phyloP scores from a whole-genome alignment of 2,329 filamentous ascomycete genomes.

The Beauveria medogensis region DNA sequence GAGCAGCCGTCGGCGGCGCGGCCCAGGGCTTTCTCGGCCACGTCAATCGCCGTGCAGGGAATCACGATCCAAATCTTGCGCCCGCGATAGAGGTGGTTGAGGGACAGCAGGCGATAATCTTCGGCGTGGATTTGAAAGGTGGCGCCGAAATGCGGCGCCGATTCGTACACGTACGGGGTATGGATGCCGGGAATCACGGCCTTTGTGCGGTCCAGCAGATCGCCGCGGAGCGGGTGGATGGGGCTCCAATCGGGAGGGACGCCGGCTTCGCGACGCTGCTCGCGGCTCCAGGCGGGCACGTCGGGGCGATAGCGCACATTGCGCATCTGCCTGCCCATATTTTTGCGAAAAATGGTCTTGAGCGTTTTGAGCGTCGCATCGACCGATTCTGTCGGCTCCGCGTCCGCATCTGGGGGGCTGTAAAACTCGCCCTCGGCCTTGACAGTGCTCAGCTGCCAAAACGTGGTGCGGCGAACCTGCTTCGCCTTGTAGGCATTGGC shows the following conservation, averaged over 20 bases:
- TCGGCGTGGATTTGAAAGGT: conserved; percentile 34
- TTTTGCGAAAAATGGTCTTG: conserved; percentile 28
- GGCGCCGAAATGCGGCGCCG: conserved; percentile 29
- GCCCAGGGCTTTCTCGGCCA: conserved; percentile 26
- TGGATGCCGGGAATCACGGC: conserved; percentile 32
- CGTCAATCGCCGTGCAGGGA: conserved; percentile 27
- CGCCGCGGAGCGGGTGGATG: conserved; percentile 29
- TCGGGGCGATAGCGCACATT: conserved; percentile 30
- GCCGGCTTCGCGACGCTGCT: conserved; percentile 27
- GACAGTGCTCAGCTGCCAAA: conserved; percentile 30
- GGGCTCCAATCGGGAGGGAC: conserved; percentile 27
- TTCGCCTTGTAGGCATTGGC: conserved; percentile 30
- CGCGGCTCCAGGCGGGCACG: conserved; percentile 30
- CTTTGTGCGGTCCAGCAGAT: conserved; percentile 28
- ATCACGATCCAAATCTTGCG: conserved; percentile 34
- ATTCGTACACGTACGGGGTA: conserved; percentile 33
- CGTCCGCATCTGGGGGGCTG: conserved; percentile 17
- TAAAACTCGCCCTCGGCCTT: conserved; percentile 25
- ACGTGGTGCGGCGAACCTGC: conserved; percentile 26
- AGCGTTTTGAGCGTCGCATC: conserved; percentile 24
- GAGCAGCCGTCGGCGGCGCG: conserved; percentile 25
- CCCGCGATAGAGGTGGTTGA: conserved; percentile 32
- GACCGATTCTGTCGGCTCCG: conserved; percentile 19
- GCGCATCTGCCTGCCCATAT: conserved; percentile 27
- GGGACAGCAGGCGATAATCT: conserved; percentile 29